Evolutionary conservation across 805 yeast species (phyloP).

Genomic region (Candida berthetii): DNA sequence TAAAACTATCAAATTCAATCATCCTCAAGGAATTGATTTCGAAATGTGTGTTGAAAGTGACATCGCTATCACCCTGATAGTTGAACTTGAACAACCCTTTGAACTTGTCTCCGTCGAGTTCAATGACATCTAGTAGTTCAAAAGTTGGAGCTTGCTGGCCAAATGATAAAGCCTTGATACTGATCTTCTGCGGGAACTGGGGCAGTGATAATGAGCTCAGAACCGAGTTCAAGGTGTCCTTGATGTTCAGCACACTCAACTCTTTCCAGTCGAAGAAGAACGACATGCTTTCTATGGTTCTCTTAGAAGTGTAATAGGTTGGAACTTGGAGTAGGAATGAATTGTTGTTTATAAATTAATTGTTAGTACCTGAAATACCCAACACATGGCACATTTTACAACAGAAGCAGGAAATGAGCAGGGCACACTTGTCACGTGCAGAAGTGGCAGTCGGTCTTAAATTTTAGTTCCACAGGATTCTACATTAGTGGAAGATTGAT

Average conservation of each 20-base stretch:
- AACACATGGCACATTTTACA: background rate
- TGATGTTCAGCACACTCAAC: constrained; percentile 13
- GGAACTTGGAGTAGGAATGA: too few species aligned
- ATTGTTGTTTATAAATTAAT: background rate
- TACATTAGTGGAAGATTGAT: too few species aligned
- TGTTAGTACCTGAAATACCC: background rate
- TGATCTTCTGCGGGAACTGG: constrained; percentile 14
- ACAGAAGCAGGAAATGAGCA: background rate
- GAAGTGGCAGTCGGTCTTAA: too few species aligned
- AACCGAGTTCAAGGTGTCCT: constrained; percentile 13
- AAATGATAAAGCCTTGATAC: constrained; percentile 9
- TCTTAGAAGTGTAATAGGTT: background rate
- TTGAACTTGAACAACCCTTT: constrained; percentile 18
- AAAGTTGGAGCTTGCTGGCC: constrained; percentile 13
- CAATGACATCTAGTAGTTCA: constrained; percentile 16
- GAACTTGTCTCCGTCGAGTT: constrained; percentile 11
- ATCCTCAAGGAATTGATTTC: constrained; percentile 18
- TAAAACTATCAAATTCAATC: constrained; percentile 19
- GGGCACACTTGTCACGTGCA: background rate
- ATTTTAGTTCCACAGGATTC: too few species aligned
- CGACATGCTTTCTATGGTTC: constrained; percentile 10
- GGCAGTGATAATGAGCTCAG: constrained; percentile 12
- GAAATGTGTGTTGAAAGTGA: constrained; percentile 12
- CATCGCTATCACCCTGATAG: constrained; percentile 14
- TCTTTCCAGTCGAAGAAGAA: constrained; percentile 18